phyloP scores from a whole-genome alignment of 2,329 filamentous ascomycete species.

The Colletotrichum incanum region DNA sequence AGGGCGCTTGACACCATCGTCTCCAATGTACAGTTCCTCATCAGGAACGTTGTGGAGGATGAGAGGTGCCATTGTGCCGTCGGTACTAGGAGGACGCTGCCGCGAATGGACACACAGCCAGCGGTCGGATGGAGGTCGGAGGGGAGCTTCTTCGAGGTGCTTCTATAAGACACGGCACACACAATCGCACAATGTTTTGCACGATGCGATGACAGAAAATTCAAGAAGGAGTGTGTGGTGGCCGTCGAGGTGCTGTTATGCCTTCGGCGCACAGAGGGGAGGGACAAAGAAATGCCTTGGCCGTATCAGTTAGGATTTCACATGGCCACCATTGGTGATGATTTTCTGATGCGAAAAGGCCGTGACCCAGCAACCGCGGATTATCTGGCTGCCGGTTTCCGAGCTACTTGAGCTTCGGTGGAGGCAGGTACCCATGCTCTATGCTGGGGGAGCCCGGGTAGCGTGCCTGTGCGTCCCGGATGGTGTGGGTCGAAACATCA shows the following conservation, averaged over 20 bases:
- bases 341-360: constrained; percentile 37
- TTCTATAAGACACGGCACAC: constrained; percentile 8
- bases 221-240: constrained; percentile 6
- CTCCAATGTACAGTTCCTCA: constrained; percentile 76
- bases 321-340: constrained; percentile 25
- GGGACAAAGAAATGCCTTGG: constrained; percentile 21
- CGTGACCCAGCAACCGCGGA: constrained; percentile 39
- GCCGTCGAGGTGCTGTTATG: constrained; percentile 37
- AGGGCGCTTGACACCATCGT: constrained; percentile 76
- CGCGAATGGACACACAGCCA: constrained; percentile 9
- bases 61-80: constrained; percentile 70
- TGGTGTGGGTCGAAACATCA: not conserved
- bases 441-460: not conserved
- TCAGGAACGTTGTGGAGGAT: constrained; percentile 80
- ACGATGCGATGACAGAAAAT: not conserved
- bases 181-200: not conserved
- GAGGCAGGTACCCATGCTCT: no score
- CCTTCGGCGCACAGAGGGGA: constrained; percentile 17
- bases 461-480: not conserved
- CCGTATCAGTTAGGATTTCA: constrained; percentile 7
- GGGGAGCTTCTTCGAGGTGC: constrained; percentile 7
- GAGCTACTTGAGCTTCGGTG: not conserved
- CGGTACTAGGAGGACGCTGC: constrained; percentile 50
- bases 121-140: constrained; percentile 7
- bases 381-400: constrained; percentile 14